Conservation (phyloP, 345 rosid species). For the Eucalyptus decipiens region DNA sequence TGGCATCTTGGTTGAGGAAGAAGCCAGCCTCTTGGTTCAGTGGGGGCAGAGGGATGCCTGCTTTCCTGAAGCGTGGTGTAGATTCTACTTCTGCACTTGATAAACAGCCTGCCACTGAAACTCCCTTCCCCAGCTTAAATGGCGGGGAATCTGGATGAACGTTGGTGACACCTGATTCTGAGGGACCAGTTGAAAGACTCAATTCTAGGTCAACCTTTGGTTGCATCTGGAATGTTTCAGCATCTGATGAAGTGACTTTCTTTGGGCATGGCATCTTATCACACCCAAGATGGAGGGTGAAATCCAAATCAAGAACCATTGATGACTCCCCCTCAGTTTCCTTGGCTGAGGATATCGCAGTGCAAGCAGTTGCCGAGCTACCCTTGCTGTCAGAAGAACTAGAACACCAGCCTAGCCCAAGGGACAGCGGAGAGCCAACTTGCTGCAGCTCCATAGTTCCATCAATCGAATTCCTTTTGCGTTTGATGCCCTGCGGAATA, state of each 20-base stretch:
- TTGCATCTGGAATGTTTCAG: constrained; percentile 16
- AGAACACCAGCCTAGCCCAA: constrained; percentile 61
- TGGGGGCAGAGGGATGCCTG: constrained; percentile 21
- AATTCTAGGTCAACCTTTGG: constrained; percentile 62
- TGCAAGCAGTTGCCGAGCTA: constrained; percentile 72
- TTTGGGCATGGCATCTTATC: constrained; percentile 31
- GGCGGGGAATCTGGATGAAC: constrained; percentile 19
- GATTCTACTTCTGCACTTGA: constrained; percentile 43
- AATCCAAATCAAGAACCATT: constrained; percentile 75
- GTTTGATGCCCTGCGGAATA: constrained; percentile 43
- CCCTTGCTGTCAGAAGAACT: constrained; percentile 94
- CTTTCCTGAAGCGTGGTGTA: constrained; percentile 22
- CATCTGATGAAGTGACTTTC: constrained; percentile 11
- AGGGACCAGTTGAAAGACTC: constrained; percentile 62
- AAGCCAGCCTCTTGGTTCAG: constrained; percentile 23
- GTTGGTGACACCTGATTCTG: constrained; percentile 66
- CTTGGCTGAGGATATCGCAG: constrained; percentile 64
- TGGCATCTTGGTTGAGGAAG: constrained; percentile 30
- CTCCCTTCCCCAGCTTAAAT: constrained; percentile 24
- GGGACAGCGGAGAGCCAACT: constrained; percentile 59
- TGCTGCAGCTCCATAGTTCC: constrained; percentile 20
- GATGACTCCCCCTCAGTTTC: constrained; percentile 82
- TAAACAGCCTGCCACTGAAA: constrained; percentile 11
- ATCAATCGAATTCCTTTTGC: constrained; percentile 52
- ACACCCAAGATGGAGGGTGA: constrained; percentile 72